These are phyloP conservation scores for Oidiodendron maius DNA, from an alignment of 495 filamentous ascomycete species.

Conservation along the genomic window DNA sequence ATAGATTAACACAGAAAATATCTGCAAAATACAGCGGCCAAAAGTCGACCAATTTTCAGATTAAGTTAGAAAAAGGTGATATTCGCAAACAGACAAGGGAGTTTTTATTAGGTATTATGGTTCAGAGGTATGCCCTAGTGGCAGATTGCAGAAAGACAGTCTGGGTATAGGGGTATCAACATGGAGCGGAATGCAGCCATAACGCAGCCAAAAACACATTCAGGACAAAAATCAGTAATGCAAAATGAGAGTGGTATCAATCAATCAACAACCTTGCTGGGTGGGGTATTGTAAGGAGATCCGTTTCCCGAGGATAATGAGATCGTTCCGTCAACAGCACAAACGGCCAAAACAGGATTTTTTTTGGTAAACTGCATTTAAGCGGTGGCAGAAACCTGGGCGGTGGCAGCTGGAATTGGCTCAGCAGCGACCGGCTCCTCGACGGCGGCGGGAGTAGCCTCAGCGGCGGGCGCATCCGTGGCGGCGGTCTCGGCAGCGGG, in stretches of 20 bases:
- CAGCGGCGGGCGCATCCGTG: constrained; percentile 42
- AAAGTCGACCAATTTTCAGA: too few relatives aligned
- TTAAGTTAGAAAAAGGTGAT: too few relatives aligned
- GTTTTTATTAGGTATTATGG: constrained; percentile 29
- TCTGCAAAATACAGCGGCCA: too few relatives aligned
- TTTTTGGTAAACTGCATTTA: constrained; percentile 11
- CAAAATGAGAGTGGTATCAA: constrained; percentile 29
- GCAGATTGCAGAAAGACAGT: constrained; percentile 27
- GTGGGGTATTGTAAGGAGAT: constrained; percentile 28
- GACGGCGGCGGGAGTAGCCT: constrained; percentile 10
- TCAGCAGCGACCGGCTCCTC: constrained; percentile 18
- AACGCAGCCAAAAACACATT: constrained; percentile 15
- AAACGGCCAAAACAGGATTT: constrained; percentile 1
- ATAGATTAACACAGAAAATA: too few relatives aligned
- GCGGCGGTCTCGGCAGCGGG: constrained; percentile 38
- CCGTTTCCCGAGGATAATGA: constrained; percentile 24
- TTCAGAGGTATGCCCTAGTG: constrained; percentile 23
- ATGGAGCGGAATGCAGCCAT: constrained; percentile 11
- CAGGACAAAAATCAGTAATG: constrained; percentile 16
- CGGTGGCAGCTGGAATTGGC: constrained; percentile 19
- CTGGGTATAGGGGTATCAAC: constrained; percentile 32
- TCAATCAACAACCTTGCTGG: constrained; percentile 16
- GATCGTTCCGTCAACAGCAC: constrained; percentile 19
- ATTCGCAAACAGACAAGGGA: constrained; percentile 14
- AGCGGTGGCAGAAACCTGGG: constrained; percentile 23